phyloP scores from a whole-genome alignment of 768 basidiomycete species.

The Megacollybia marginata region DNA sequence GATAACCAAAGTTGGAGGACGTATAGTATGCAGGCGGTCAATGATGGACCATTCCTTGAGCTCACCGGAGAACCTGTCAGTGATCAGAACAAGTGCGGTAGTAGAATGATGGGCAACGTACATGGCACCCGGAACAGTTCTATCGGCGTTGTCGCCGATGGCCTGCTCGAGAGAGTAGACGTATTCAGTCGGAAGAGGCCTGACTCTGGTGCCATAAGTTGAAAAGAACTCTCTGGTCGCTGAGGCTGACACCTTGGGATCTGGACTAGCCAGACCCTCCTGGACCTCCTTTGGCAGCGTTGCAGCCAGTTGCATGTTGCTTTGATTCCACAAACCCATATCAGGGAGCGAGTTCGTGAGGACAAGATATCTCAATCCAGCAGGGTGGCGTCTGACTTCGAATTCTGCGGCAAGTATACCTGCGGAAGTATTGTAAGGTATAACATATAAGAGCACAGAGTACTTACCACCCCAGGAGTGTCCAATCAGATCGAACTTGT shows the following conservation, averaged over 20 bases:
- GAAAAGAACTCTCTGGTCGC: slow-evolving; percentile 1
- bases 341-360: slow-evolving; percentile 37
- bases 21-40: neutral
- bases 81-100: neutral
- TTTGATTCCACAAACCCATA: slow-evolving; percentile 33
- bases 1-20: neutral
- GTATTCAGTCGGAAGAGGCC: slow-evolving; percentile 4
- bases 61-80: neutral
- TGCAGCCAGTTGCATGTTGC: slow-evolving; percentile 19
- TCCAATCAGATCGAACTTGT: too few species aligned
- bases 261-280: slow-evolving; percentile 5
- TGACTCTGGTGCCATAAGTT: neutral
- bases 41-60: neutral
- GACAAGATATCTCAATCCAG: slow-evolving; percentile 37
- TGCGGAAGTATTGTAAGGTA: slow-evolving; percentile 28
- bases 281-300: slow-evolving; percentile 22
- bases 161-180: slow-evolving; percentile 22
- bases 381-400: slow-evolving; percentile 29
- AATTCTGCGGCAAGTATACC: slow-evolving; percentile 41
- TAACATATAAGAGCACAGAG: too few species aligned
- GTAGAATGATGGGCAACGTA: neutral
- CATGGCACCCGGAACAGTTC: slow-evolving; percentile 28
- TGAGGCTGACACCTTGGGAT: slow-evolving; percentile 26
- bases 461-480: too few species aligned
- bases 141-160: slow-evolving; percentile 23